Evolutionary conservation across 352 stramenopile genomes (phyloP).

Genomic region (Globisporangium camurandrum): DNA sequence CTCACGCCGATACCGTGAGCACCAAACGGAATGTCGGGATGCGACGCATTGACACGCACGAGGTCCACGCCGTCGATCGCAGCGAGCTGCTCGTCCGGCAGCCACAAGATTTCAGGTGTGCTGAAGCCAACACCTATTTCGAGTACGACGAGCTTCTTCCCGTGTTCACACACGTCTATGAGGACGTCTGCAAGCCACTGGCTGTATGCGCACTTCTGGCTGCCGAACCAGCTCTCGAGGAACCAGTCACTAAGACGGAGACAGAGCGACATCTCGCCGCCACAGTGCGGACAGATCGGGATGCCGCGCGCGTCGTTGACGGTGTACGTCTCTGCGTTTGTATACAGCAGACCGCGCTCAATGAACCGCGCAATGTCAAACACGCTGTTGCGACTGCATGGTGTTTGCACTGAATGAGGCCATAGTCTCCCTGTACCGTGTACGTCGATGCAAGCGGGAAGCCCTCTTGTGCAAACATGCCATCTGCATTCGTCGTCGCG

Average conservation of each 20-base stretch:
- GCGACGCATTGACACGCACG: slow-evolving; percentile 46
- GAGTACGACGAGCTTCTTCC: slow-evolving; percentile 60
- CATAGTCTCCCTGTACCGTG: slow-evolving; percentile 60
- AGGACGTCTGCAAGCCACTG: slow-evolving; percentile 28
- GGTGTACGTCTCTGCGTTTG: slow-evolving; percentile 45
- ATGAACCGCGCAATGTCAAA: slow-evolving; percentile 51
- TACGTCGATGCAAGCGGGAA: slow-evolving; percentile 48
- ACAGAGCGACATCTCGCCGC: slow-evolving; percentile 41
- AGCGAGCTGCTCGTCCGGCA: slow-evolving; percentile 48
- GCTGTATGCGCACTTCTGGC: slow-evolving; percentile 26
- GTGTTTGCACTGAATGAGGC: slow-evolving; percentile 41
- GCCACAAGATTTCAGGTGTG: slow-evolving; percentile 47
- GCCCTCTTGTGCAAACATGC: slow-evolving; percentile 65
- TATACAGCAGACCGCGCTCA: slow-evolving; percentile 34
- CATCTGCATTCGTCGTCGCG: slow-evolving; percentile 62
- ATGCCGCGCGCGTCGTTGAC: slow-evolving; percentile 43
- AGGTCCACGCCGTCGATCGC: slow-evolving; percentile 32
- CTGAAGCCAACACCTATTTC: slow-evolving; percentile 71
- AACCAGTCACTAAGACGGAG: slow-evolving; percentile 43
- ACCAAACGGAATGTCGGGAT: slow-evolving; percentile 48
- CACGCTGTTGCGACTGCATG: slow-evolving; percentile 36
- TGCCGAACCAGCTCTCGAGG: slow-evolving; percentile 32
- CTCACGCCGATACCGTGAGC: slow-evolving; percentile 35
- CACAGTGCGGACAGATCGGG: slow-evolving; percentile 41
- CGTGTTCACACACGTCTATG: slow-evolving; percentile 19